phyloP scores from a whole-genome alignment of 2,329 filamentous ascomycete genomes.

The Aspergillus phoenicis region DNA sequence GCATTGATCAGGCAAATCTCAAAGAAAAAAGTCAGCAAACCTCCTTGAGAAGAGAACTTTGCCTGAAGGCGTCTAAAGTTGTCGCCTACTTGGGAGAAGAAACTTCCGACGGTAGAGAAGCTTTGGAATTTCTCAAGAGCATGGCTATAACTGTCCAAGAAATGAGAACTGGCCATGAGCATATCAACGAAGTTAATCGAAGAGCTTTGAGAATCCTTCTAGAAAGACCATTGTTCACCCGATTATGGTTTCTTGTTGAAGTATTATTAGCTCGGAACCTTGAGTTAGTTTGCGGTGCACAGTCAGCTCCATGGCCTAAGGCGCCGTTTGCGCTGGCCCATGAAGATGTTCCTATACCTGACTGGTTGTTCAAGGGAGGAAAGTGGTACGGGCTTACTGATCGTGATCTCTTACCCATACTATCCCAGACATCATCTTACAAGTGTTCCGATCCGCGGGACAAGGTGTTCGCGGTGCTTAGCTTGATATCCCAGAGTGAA shows the following conservation, averaged over 20 bases:
- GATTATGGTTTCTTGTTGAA: neutral
- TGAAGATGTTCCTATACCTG: neutral
- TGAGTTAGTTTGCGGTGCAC: slow-evolving; percentile 1
- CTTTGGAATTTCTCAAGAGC: neutral
- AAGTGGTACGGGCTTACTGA: slow-evolving; percentile 2
- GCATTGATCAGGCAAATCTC: neutral
- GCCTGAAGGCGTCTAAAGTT: slow-evolving; percentile 2
- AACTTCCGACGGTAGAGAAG: neutral
- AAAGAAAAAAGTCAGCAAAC: neutral
- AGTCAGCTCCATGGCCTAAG: slow-evolving; percentile 4
- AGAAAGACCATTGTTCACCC: neutral
- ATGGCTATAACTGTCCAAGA: neutral
- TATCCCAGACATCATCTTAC: neutral
- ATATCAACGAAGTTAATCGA: neutral
- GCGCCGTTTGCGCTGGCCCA: neutral
- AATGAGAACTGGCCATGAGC: neutral
- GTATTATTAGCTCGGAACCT: neutral
- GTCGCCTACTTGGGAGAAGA: slow-evolving; percentile 7
- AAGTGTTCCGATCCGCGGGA: slow-evolving; percentile 10
- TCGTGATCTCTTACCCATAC: neutral
- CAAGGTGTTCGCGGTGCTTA: slow-evolving; percentile 5
- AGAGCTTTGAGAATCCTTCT: neutral
- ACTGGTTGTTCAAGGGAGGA: neutral
- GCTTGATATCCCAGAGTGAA: neutral
- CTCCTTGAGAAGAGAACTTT: neutral